Conservation (phyloP, 345 rosid genomes). For the Aegle marmelos region DNA sequence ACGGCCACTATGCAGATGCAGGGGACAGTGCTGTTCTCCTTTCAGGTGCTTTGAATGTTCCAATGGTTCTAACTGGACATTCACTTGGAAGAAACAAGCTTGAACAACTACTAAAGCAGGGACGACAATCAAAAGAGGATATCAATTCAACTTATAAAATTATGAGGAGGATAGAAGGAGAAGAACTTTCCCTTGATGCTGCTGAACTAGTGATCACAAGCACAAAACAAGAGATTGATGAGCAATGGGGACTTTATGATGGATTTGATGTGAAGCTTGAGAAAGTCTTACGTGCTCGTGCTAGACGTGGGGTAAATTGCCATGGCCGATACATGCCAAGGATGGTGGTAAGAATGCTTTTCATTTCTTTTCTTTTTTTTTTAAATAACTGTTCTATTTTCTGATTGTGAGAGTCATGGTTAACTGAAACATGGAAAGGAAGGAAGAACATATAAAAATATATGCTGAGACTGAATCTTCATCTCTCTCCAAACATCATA, state of each 20-base stretch:
- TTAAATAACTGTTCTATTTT: not conserved
- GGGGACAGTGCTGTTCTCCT: slow-evolving; percentile 91
- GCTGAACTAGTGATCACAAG: slow-evolving; percentile 98
- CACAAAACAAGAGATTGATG: slow-evolving; percentile 91
- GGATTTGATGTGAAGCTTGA: slow-evolving; percentile 98
- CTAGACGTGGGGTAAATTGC: slow-evolving; percentile 89
- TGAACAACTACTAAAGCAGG: slow-evolving; percentile 93
- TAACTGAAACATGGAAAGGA: not conserved
- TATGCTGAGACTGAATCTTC: not conserved
- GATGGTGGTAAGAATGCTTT: slow-evolving; percentile 68
- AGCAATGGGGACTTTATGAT: slow-evolving; percentile 99
- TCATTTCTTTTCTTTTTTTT: not conserved
- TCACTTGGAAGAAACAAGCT: slow-evolving; percentile 97
- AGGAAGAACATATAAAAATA: slow-evolving; percentile 1
- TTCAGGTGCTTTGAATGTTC: slow-evolving; percentile 94
- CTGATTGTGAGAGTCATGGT: not conserved
- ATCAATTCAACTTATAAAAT: slow-evolving; percentile 91
- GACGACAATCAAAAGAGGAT: slow-evolving; percentile 84
- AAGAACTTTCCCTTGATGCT: slow-evolving; percentile 90
- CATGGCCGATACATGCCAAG: slow-evolving; percentile 96
- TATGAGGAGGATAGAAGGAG: slow-evolving; percentile 90
- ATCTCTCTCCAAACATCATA: not conserved
- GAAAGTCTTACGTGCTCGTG: slow-evolving; percentile 86
- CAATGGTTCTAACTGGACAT: slow-evolving; percentile 98
- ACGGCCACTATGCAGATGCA: slow-evolving; percentile 96